phyloP scores from a whole-genome alignment of 495 filamentous ascomycete species.

The Penicillium malachiteum region DNA sequence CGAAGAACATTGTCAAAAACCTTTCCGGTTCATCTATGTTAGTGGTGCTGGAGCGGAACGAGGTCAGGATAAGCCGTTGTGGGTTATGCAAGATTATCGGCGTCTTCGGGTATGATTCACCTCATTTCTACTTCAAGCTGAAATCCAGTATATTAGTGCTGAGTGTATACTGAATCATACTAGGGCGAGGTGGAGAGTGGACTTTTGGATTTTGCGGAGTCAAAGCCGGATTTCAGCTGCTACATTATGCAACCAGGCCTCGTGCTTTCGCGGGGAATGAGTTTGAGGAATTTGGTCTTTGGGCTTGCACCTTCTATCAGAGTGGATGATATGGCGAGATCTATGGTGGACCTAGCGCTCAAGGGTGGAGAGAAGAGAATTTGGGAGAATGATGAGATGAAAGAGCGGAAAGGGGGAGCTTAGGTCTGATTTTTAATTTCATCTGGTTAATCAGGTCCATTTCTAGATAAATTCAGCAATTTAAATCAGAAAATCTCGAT shows the following conservation, averaged over 20 bases:
- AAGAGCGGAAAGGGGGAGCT: not conserved
- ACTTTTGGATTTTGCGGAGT: slow-evolving; percentile 31
- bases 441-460: no score
- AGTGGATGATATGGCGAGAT: slow-evolving; percentile 39
- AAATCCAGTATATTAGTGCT: not conserved
- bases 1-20: slow-evolving; percentile 21
- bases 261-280: slow-evolving; percentile 25
- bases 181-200: slow-evolving; percentile 45
- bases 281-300: slow-evolving; percentile 19
- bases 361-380: slow-evolving; percentile 34
- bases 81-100: slow-evolving; percentile 41
- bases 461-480: no score
- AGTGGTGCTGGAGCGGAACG: slow-evolving; percentile 48
- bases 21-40: slow-evolving; percentile 53
- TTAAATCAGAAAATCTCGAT: not conserved
- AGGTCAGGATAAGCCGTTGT: slow-evolving; percentile 44
- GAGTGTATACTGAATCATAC: not conserved
- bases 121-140: not conserved
- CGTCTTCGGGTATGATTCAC: slow-evolving; percentile 40
- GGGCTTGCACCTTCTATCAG: slow-evolving; percentile 21
- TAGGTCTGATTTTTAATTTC: not conserved
- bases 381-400: slow-evolving; percentile 23
- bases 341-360: slow-evolving; percentile 38
- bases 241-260: slow-evolving; percentile 39
- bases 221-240: slow-evolving; percentile 28